A percentile compares a stretch with the other conserved stretches of the same genome.
phyloP scores from a whole-genome alignment of 169 alveolate species.

The Eimeria maxima region DNA sequence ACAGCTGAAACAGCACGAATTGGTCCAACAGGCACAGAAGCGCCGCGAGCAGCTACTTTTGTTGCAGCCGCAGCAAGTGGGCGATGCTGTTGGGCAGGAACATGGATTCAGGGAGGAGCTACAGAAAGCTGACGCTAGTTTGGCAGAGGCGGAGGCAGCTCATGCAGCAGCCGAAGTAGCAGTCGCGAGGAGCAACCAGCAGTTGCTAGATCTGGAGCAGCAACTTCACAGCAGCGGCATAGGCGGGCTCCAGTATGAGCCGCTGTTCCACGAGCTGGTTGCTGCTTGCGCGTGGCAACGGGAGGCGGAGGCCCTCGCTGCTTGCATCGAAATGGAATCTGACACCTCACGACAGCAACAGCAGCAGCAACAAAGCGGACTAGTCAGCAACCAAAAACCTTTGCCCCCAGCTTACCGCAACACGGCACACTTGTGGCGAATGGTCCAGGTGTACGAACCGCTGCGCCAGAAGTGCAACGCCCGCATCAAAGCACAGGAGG shows the following conservation, averaged over 20 bases:
- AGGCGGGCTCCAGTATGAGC: slow-evolving; percentile 73
- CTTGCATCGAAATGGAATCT: slow-evolving; percentile 39
- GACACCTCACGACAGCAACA: slow-evolving; percentile 14
- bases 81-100: neutral
- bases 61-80: slow-evolving; percentile 50
- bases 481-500: slow-evolving; percentile 63
- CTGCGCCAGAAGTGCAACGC: slow-evolving; percentile 70
- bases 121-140: slow-evolving; percentile 27
- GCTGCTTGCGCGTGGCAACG: slow-evolving; percentile 80
- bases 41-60: slow-evolving; percentile 62
- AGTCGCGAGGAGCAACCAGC: slow-evolving; percentile 56
- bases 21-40: slow-evolving; percentile 30
- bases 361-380: slow-evolving; percentile 25
- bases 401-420: slow-evolving; percentile 65
- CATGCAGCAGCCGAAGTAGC: slow-evolving; percentile 62
- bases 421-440: slow-evolving; percentile 76
- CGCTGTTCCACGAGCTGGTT: slow-evolving; percentile 63
- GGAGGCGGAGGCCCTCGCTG: slow-evolving; percentile 77
- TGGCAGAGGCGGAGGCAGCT: slow-evolving; percentile 34
- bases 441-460: slow-evolving; percentile 73
- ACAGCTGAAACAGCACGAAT: slow-evolving; percentile 55
- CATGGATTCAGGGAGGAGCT: neutral
- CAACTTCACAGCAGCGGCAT: slow-evolving; percentile 73
- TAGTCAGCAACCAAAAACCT: slow-evolving; percentile 1
- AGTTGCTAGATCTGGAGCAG: slow-evolving; percentile 80